Conservation (phyloP, 441 rosid species). For the Sinapis alba region DNA sequence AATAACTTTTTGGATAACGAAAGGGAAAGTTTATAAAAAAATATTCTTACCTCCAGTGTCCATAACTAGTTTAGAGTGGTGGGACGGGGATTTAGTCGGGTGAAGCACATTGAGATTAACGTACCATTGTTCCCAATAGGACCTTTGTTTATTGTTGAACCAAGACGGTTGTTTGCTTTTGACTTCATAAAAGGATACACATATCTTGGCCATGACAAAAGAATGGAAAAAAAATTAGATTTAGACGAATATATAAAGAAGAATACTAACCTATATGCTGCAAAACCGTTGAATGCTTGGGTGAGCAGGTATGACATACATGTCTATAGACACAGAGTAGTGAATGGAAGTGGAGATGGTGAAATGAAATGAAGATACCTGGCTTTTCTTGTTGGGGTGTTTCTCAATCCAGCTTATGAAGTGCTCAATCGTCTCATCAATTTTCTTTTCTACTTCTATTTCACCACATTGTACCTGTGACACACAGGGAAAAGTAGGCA, state of each 20-base stretch:
- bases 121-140: conserved; percentile 90
- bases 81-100: conserved; percentile 56
- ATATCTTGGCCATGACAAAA: conserved; percentile 53
- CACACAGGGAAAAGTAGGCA: neutral
- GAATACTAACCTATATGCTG: conserved; percentile 1
- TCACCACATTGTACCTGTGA: conserved; percentile 90
- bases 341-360: neutral
- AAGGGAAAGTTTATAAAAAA: neutral
- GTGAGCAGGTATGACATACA: neutral
- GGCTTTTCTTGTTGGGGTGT: conserved; percentile 95
- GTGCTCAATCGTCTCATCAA: conserved; percentile 93
- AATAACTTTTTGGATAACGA: neutral
- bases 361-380: conserved; percentile 44
- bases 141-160: conserved; percentile 82
- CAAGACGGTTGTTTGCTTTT: conserved; percentile 86
- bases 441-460: conserved; percentile 81
- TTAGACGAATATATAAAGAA: neutral
- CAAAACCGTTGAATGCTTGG: neutral
- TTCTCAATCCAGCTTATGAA: conserved; percentile 89
- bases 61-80: conserved; percentile 59
- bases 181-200: conserved; percentile 87
- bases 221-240: neutral
- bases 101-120: conserved; percentile 83
- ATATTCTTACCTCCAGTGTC: conserved; percentile 67
- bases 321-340: neutral